A percentile compares a stretch with the other conserved stretches of the same genome.
phyloP scores from a whole-genome alignment of 345 rosid genomes.

The Rhodamnia rubescens region DNA sequence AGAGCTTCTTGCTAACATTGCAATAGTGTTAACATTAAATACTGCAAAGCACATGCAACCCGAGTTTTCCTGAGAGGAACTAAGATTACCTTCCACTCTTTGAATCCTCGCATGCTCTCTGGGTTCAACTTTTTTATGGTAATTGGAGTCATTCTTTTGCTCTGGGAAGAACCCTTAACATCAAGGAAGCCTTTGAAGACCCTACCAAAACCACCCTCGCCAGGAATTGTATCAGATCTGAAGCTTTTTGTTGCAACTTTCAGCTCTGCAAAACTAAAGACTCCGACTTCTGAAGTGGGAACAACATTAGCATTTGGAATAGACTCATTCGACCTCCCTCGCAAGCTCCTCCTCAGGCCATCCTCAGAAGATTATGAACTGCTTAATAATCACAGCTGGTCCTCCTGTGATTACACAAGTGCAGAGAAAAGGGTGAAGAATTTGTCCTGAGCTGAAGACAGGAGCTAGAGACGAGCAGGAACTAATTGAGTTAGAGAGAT shows the following conservation, averaged over 20 bases:
- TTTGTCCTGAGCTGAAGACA: background rate
- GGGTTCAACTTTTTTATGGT: background rate
- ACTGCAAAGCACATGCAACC: background rate
- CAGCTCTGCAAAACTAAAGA: background rate
- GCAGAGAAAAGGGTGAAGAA: background rate
- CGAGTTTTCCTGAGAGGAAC: background rate
- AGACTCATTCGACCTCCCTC: background rate
- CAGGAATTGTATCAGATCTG: background rate
- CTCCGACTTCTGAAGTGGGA: background rate
- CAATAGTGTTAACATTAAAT: background rate
- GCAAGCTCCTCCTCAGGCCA: background rate
- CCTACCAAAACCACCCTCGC: background rate
- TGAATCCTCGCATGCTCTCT: slow-evolving; percentile 3
- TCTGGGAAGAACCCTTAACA: background rate
- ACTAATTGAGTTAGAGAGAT: background rate
- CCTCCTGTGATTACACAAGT: background rate
- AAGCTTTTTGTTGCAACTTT: background rate
- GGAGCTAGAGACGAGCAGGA: background rate
- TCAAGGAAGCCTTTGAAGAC: slow-evolving; percentile 1
- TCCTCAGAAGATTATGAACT: slow-evolving; percentile 1
- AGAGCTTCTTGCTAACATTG: background rate
- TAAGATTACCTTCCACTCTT: background rate
- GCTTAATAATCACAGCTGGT: background rate
- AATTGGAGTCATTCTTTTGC: background rate
- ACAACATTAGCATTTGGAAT: background rate